phyloP scores from a whole-genome alignment of 768 basidiomycete genomes.

The Tremella mesenterica region DNA sequence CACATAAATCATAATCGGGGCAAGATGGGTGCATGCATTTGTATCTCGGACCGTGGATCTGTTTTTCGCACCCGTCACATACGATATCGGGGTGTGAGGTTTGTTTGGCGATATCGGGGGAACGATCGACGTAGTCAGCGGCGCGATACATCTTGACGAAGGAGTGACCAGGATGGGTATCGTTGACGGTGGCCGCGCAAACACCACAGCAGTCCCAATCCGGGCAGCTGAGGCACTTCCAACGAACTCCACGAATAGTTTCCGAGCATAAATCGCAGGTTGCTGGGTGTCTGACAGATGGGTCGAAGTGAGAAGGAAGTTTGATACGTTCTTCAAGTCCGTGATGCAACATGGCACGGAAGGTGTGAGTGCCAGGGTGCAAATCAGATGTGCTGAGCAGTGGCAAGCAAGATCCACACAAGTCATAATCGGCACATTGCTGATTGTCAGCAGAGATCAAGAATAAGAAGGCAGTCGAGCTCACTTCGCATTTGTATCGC shows the following conservation, averaged over 20 bases:
- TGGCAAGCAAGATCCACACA: conserved; percentile 40
- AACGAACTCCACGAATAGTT: conserved; percentile 35
- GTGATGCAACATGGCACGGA: conserved; percentile 38
- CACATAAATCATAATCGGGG: conserved; percentile 45
- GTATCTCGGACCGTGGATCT: conserved; percentile 34
- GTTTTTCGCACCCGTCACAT: conserved; percentile 37
- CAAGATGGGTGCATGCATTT: conserved; percentile 45
- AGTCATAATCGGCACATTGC: conserved; percentile 40
- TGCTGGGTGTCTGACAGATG: conserved; percentile 23
- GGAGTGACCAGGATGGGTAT: conserved; percentile 33
- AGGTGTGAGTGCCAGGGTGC: conserved; percentile 34
- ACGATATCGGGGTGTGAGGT: conserved; percentile 29
- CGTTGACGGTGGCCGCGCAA: conserved; percentile 22
- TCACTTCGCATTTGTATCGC: conserved; percentile 41
- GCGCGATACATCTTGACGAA: conserved; percentile 37
- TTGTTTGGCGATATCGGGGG: conserved; percentile 1
- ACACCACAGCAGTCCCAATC: conserved; percentile 41
- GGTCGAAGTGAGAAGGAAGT: conserved; percentile 9
- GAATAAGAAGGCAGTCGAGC: too few relatives aligned
- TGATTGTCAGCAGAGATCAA: neutral
- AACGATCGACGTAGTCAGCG: conserved; percentile 21
- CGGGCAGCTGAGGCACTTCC: conserved; percentile 43
- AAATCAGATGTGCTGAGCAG: conserved; percentile 29
- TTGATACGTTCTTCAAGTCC: conserved; percentile 34
- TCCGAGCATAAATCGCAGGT: conserved; percentile 33